Evolutionary conservation across 208 protist species (phyloP), one percentile per base, ranked within the genome.

Genomic region (Crithidia thermophila): DNA sequence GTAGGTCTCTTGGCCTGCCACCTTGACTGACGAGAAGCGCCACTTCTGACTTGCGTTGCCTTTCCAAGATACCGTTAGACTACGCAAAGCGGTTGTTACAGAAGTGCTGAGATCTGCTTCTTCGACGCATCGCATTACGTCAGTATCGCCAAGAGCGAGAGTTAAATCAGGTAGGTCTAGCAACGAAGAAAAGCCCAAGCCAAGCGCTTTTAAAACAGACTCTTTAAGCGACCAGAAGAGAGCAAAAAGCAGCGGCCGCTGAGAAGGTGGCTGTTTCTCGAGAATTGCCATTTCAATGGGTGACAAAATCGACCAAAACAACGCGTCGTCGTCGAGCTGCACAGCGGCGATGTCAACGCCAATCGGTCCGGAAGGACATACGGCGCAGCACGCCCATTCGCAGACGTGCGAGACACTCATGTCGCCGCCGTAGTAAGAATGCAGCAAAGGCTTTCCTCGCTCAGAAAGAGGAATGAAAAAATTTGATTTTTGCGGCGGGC

Each of bases 221-320:
- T 85, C 79, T 34, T 85, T 85, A 3, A 82, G 23, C 7, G 66
- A 40, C 79, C 79, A 85, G 31, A 61, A 72, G 16, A 63, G 8
- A 3, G 73, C 62, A 47, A 74, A 73, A 5, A 59, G 34, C 27
- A 23, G 9, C 8, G 42, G 11, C 33, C 43, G 45, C 42, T 61
- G 34, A 0, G 7, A 11, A 16, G 6, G 46, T 18, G 42, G 18
- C 6, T 23, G 30, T 33, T 68, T 20, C 37, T 13, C n/a, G 16
- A 67, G 21, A 23, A 27, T 1, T 6, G 23, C 13, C 20, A 2
- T 27, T 34, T 67, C 61, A 9, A 14, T 49, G 56, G 30, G 4
- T 1, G 61, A 67, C 2, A 67, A 49, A 33, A 58, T 58, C 16
- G 18, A 6, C 8, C 2, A 13, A 3, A 57, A 20, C 3, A 58